Evolutionary conservation across 2,329 filamentous ascomycete species (phyloP).

Genomic region (Blastomyces parvus): DNA sequence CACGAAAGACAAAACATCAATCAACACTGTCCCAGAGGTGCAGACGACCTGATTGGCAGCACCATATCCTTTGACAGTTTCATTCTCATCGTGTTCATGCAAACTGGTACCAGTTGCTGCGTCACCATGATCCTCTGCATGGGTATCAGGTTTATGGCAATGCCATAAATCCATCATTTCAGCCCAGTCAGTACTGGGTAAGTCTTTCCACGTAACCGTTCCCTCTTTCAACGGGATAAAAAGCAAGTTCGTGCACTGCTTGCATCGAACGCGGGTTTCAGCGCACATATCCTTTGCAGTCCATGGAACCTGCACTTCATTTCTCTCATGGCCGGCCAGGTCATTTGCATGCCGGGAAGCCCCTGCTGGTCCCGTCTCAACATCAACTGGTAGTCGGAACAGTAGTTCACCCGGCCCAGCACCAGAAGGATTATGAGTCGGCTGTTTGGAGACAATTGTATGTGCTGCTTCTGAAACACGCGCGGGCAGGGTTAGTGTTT

Average conservation of each 20-base stretch:
- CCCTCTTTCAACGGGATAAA: conserved; percentile 18
- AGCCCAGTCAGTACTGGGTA: conserved; percentile 95
- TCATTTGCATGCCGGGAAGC: conserved; percentile 14
- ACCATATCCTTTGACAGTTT: conserved; percentile 64
- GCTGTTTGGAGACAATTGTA: conserved; percentile 14
- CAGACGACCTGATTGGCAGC: conserved; percentile 65
- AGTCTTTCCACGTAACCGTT: conserved; percentile 67
- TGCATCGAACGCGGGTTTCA: conserved; percentile 30
- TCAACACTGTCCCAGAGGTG: conserved; percentile 58
- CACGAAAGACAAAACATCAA: conserved; percentile 71
- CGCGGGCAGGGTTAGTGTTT: conserved; percentile 42
- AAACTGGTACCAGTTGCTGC: conserved; percentile 18
- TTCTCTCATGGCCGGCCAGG: conserved; percentile 12
- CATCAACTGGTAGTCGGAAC: conserved; percentile 45
- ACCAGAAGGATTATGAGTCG: background rate
- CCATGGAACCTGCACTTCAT: conserved; percentile 31
- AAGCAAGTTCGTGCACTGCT: conserved; percentile 27
- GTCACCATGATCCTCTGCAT: conserved; percentile 33
- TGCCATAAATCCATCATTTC: conserved; percentile 99
- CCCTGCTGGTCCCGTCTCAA: conserved; percentile 13
- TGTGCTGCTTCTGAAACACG: conserved; percentile 25
- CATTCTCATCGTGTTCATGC: conserved; percentile 40
- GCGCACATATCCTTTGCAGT: conserved; percentile 31
- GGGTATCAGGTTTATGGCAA: conserved; percentile 74
- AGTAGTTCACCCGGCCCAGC: conserved; percentile 28